Evolutionary conservation across 805 yeast genomes (phyloP), one percentile per base, ranked within the genome.

Genomic region (Saturnispora mendoncae): DNA sequence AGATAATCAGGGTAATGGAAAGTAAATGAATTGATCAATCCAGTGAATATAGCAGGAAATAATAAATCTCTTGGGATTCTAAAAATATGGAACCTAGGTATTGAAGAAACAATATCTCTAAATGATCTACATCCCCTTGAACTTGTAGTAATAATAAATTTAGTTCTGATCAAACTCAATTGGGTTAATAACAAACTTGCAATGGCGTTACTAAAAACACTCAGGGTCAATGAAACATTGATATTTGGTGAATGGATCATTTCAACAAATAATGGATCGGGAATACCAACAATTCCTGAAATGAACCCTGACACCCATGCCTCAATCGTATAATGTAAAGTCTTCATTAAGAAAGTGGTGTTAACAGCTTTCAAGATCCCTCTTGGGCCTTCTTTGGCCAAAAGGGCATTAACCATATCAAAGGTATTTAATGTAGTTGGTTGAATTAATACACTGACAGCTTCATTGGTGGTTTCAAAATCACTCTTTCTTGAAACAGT

Each of bases 261-360:
- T 48, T 85, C 95, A 50, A 86, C 78, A 57, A 86, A 81, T 46
- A 78, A 76, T 3, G 96, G 96, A 56, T 88, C 97, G 0, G 96
- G 95, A 24, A 86, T 75, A 15, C 83, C 80, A 39, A 84, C 59
- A 35, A 84, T 64, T 2, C 96, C 92, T 4, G 95, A 79, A 6
- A 87, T 56, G 47, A 88, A 75, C 3, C 96, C 96, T 0, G 94
- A 82, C 36, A 87, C 68, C 97, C 97, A 88, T 1, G 95, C 85
- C 54, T 84, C 90, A 35, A 87, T 64, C 0, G 95, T 82, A 37
- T 78, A 75, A 2, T 80, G 74, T 15, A 86, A 65, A 0, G 94
- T 82, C 41, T 74, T 80, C 55, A 82, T 72, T 15, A 92, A 68
- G 53, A 87, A 90, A 0, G 94, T 71, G 2, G 95, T 81, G 55